Evolutionary conservation across 2,329 filamentous ascomycete species (phyloP).

Genomic region (Trichoderma koningiopsis): DNA sequence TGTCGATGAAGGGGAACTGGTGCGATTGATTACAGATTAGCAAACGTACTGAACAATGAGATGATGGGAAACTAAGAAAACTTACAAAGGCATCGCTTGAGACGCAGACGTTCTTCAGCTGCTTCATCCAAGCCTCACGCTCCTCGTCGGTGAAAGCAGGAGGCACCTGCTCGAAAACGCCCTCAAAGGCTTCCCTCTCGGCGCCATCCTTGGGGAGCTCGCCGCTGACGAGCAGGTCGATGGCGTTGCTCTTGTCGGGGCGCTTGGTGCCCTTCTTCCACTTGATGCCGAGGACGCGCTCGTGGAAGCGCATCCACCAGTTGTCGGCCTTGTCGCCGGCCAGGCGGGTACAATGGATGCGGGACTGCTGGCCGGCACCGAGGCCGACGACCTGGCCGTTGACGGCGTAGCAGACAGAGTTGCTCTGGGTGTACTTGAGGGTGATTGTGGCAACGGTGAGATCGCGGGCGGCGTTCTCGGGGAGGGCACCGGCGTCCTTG

Average conservation of each 20-base stretch:
- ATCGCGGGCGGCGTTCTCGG: slow-evolving; percentile 82
- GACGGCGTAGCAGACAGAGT: slow-evolving; percentile 96
- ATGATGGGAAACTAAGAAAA: slow-evolving; percentile 30
- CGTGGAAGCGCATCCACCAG: slow-evolving; percentile 99
- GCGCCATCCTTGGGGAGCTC: slow-evolving; percentile 80
- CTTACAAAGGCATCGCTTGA: slow-evolving; percentile 94
- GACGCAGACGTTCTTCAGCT: slow-evolving; percentile 79
- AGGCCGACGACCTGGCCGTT: slow-evolving; percentile 94
- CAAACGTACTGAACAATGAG: not conserved
- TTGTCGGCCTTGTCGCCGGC: slow-evolving; percentile 98
- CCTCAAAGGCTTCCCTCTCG: slow-evolving; percentile 85
- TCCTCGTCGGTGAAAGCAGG: slow-evolving; percentile 80
- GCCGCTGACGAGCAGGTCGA: slow-evolving; percentile 90
- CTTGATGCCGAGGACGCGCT: slow-evolving; percentile 81
- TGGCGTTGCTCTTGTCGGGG: slow-evolving; percentile 96
- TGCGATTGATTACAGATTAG: not conserved
- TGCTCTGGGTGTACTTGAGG: slow-evolving; percentile 98
- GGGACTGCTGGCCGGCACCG: slow-evolving; percentile 93
- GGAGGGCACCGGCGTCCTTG: slow-evolving; percentile 71
- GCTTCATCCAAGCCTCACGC: slow-evolving; percentile 80
- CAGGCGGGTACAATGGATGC: slow-evolving; percentile 97
- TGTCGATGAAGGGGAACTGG: slow-evolving; percentile 97
- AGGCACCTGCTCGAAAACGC: slow-evolving; percentile 87
- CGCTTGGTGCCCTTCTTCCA: slow-evolving; percentile 99
- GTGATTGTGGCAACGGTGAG: slow-evolving; percentile 95